These are phyloP conservation scores for Fusarium ramigenum DNA, from an alignment of 2,329 filamentous ascomycete species.

Conservation along the genomic window DNA sequence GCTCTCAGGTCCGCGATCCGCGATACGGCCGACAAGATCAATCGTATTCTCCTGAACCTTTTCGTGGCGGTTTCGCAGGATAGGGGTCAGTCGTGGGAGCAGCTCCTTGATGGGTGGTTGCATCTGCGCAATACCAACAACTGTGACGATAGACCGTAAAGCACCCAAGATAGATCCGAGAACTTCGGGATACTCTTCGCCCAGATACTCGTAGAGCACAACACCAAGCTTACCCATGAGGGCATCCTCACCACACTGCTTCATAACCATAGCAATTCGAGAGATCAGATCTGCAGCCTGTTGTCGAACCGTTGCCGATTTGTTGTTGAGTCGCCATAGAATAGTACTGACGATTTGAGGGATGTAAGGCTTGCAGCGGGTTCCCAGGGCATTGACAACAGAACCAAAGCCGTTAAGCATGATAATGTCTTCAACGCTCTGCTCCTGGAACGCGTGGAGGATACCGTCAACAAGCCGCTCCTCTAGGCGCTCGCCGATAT, in stretches of 20 bases:
- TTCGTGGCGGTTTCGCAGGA: constrained; percentile 96
- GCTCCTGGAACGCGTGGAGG: constrained; percentile 95
- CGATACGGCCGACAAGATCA: constrained; percentile 96
- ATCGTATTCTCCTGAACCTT: constrained; percentile 99
- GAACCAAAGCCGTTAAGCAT: constrained; percentile 98
- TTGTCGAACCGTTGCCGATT: constrained; percentile 94
- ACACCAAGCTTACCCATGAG: constrained; percentile 95
- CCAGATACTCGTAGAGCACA: constrained; percentile 96
- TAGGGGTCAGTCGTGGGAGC: constrained; percentile 94
- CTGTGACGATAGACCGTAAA: constrained; percentile 93
- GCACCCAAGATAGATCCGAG: constrained; percentile 96
- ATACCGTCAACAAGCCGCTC: constrained; percentile 96
- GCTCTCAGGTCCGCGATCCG: constrained; percentile 93
- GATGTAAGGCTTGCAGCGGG: constrained; percentile 93
- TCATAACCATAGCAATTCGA: constrained; percentile 98
- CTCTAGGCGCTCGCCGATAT: constrained; percentile 91
- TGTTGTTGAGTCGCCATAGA: constrained; percentile 96
- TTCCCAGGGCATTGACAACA: constrained; percentile 93
- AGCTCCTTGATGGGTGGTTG: constrained; percentile 97
- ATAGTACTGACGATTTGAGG: constrained; percentile 98
- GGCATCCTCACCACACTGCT: constrained; percentile 95
- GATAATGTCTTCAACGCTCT: constrained; percentile 94
- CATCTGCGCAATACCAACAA: constrained; percentile 98
- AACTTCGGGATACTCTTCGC: constrained; percentile 98
- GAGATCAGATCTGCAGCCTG: constrained; percentile 97